Percentiles rank a stretch among this genome's conserved stretches.
Evolutionary conservation across 345 rosid species (phyloP).

Genomic region (Citrus trifoliata): DNA sequence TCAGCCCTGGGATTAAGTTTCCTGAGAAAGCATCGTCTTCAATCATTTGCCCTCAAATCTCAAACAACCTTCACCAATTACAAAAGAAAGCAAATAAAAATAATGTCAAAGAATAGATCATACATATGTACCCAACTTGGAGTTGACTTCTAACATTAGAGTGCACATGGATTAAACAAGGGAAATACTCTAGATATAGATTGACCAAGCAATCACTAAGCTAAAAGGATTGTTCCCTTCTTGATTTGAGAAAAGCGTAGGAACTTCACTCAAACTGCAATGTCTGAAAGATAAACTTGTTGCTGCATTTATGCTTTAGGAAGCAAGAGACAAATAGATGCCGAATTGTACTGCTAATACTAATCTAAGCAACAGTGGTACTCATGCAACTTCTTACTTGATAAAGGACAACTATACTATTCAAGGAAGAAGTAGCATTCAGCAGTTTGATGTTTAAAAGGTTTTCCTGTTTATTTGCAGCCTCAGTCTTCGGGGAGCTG

Average conservation of each 20-base stretch:
- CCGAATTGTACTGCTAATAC: background rate
- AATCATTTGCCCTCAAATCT: background rate
- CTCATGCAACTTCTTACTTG: background rate
- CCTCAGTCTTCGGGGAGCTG: slow-evolving; percentile 86
- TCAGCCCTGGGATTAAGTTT: background rate
- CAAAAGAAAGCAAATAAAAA: background rate
- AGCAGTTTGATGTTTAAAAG: background rate
- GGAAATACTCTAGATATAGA: background rate
- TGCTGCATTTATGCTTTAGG: background rate
- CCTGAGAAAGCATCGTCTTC: background rate
- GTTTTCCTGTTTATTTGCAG: slow-evolving; percentile 32
- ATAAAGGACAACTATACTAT: background rate
- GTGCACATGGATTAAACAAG: background rate
- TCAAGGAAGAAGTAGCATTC: background rate
- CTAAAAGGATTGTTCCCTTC: background rate
- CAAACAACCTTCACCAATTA: background rate
- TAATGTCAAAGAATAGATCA: background rate
- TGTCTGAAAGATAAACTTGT: background rate
- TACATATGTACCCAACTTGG: background rate
- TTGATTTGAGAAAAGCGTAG: background rate
- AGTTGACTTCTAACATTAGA: background rate
- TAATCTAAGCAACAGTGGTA: background rate
- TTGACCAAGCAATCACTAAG: background rate
- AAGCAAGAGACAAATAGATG: background rate
- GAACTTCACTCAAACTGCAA: background rate